Percentiles rank a stretch among this genome's conserved stretches.
These are phyloP conservation scores for Hypomyces perniciosus DNA, from an alignment of 2,329 filamentous ascomycete species.

Conservation along the genomic window DNA sequence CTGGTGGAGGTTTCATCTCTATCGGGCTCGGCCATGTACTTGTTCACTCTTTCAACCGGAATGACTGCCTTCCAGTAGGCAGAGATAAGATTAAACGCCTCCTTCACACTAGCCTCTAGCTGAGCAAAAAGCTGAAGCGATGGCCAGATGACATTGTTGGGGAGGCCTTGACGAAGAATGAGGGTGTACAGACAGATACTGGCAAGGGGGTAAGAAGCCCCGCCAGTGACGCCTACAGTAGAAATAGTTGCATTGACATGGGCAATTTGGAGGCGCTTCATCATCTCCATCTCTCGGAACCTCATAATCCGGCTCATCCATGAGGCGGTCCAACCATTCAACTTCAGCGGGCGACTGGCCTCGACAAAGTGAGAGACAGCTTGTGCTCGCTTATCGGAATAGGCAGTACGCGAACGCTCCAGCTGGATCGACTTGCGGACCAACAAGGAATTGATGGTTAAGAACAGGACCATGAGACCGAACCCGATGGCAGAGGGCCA, in stretches of 20 bases:
- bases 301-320: conserved; percentile 32
- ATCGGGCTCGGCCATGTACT: conserved; percentile 81
- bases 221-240: conserved; percentile 65
- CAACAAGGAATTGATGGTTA: conserved; percentile 62
- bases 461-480: conserved; percentile 60
- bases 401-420: conserved; percentile 63
- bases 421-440: conserved; percentile 61
- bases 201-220: conserved; percentile 70
- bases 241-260: conserved; percentile 45
- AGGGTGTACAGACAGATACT: conserved; percentile 78
- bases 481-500: conserved; percentile 73
- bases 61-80: conserved; percentile 76
- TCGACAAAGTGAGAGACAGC: conserved; percentile 82
- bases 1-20: conserved; percentile 48
- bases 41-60: conserved; percentile 73
- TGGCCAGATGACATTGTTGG: conserved; percentile 79
- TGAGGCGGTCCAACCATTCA: conserved; percentile 35
- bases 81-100: conserved; percentile 70
- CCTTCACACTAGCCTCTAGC: conserved; percentile 66
- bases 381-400: conserved; percentile 74
- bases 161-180: conserved; percentile 59
- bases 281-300: conserved; percentile 32
- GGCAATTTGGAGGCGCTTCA: conserved; percentile 31
- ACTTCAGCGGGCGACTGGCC: conserved; percentile 62
- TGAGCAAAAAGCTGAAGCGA: conserved; percentile 75